Evolutionary conservation across 345 rosid genomes (phyloP).

Genomic region (Citrus reticulata): DNA sequence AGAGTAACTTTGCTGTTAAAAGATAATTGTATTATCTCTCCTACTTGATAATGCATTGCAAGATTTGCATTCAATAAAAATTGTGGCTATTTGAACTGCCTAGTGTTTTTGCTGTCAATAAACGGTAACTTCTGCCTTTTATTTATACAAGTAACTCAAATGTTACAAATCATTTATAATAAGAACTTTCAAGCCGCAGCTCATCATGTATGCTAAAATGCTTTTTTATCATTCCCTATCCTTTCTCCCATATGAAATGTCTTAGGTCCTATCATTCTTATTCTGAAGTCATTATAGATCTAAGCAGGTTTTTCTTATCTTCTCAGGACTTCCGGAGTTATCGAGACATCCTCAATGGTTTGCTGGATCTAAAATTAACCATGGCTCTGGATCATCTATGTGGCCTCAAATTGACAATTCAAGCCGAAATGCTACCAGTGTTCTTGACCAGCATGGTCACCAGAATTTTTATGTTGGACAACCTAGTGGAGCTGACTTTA

Average conservation of each 20-base stretch:
- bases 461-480: constrained; percentile 25
- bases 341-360: constrained; percentile 25
- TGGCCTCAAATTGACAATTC: constrained; percentile 26
- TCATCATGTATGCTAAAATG: neutral
- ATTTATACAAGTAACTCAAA: neutral
- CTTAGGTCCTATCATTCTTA: neutral
- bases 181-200: neutral
- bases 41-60: neutral
- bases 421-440: constrained; percentile 12
- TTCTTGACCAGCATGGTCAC: constrained; percentile 17
- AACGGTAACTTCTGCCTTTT: neutral
- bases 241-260: neutral
- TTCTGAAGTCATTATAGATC: neutral
- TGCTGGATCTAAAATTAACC: constrained; percentile 27
- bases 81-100: neutral
- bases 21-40: neutral
- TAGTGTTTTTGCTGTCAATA: neutral
- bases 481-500: constrained; percentile 30
- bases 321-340: constrained; percentile 35
- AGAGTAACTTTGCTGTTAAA: neutral
- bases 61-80: neutral
- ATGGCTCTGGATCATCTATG: constrained; percentile 21
- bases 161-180: neutral
- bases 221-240: neutral
- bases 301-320: neutral